Base-by-base conservation (phyloP, 1,139 yeast genomes). In the Pichia sp. region DNA sequence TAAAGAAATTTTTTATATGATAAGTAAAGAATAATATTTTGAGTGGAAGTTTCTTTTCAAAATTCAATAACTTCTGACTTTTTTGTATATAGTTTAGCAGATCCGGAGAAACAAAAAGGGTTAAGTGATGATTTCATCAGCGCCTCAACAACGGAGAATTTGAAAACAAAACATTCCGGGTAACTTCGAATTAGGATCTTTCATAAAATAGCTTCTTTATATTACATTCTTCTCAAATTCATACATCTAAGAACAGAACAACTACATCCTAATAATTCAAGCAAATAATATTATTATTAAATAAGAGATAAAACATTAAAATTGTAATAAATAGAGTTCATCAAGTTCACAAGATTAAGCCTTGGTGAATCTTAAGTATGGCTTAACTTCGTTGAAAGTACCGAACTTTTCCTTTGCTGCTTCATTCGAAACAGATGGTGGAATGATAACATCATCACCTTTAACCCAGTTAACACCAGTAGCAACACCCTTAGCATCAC, bases 371-470 rank as follows among this genome's bases (percentile, higher is more conserved):
- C 90, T 80, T 67, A 87, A 76, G 76, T 88, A 88, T 49, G 95
- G 88, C 75, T 85, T 87, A 65, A 87, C 80, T 60, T 79, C 82
- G 60, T 75, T 77, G 71, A 85, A 86, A 51, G 82, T 81, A 56
- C 95, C 95, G 67, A 84, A 88, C 71, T 85, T 85, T 57, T 74
- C 76, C 70, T 78, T 76, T 48, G 96, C 95, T 57, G 78, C 95
- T 60, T 79, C 94, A 64, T 85, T 82, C 50, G 85, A 74, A 46
- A 88, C 84, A 44, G 82, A 69, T 54, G 95, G 95, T 59, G 94
- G 96, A 52, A 88, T 86, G 63, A 88, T 88, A 53, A 88, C 96
- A 63, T 88, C 95, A 56, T 85, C 79, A 59, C 96, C 96, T 46
- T 74, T 78, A 53, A 73, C 73, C 82, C 82, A 78, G 70, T 79